Conservation (phyloP, 2,329 filamentous ascomycete genomes). For the Lasiodiplodia sp. region DNA sequence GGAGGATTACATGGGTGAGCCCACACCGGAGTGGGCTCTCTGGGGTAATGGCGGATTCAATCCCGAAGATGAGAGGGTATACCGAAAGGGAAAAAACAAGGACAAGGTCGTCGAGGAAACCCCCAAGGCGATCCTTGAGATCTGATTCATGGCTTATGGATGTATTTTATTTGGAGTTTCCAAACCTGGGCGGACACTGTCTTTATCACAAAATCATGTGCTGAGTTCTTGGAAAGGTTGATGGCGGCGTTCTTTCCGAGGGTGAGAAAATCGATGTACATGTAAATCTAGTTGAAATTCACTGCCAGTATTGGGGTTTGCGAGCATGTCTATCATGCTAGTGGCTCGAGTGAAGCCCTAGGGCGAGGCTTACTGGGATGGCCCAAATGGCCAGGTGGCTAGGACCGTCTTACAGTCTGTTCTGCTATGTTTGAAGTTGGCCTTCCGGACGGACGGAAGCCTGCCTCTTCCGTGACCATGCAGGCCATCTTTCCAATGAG, state of each 20-base stretch:
- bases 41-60: slow-evolving; percentile 97
- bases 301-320: too few species aligned
- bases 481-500: slow-evolving; percentile 10
- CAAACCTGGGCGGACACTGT: neutral
- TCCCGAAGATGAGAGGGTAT: slow-evolving; percentile 85
- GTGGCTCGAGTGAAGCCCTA: neutral
- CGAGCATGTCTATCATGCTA: too few species aligned
- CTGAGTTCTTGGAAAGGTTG: neutral
- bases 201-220: neutral
- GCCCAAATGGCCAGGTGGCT: neutral
- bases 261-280: neutral
- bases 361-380: neutral
- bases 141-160: neutral
- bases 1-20: slow-evolving; percentile 86
- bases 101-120: slow-evolving; percentile 7
- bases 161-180: neutral
- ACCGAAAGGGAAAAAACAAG: slow-evolving; percentile 78
- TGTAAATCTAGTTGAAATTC: neutral
- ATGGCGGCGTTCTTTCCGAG: neutral
- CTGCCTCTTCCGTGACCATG: slow-evolving; percentile 6
- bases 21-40: slow-evolving; percentile 91
- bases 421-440: slow-evolving; percentile 17
- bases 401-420: neutral
- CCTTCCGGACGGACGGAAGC: neutral
- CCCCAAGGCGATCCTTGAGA: slow-evolving; percentile 16